phyloP scores from a whole-genome alignment of 192 early-diverging fungal species.

The Haplosporangium gracile region DNA sequence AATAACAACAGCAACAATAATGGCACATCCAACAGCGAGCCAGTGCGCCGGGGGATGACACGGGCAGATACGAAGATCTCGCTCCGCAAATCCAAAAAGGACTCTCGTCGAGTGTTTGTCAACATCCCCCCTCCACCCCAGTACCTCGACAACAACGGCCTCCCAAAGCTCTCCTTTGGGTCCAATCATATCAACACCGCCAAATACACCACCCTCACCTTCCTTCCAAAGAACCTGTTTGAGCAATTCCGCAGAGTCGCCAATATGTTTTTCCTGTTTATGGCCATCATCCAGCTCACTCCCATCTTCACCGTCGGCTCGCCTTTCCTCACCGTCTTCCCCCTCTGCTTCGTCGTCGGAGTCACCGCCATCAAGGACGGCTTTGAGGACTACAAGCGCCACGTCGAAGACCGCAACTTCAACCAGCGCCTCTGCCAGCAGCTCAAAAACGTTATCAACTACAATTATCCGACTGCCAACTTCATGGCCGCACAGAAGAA shows the following conservation, averaged over 20 bases:
- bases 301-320: constrained; percentile 85
- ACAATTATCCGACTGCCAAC: constrained; percentile 51
- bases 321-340: constrained; percentile 83
- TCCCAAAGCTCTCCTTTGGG: constrained; percentile 67
- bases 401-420: constrained; percentile 85
- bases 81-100: constrained; percentile 57
- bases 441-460: constrained; percentile 60
- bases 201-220: constrained; percentile 90
- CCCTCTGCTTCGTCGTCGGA: constrained; percentile 84
- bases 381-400: constrained; percentile 90
- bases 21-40: not conserved
- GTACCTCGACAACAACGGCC: constrained; percentile 66
- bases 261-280: constrained; percentile 90
- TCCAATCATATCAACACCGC: constrained; percentile 90
- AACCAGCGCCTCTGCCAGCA: constrained; percentile 75
- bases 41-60: constrained; percentile 21
- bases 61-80: constrained; percentile 62
- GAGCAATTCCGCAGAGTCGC: constrained; percentile 90
- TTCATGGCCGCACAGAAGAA: constrained; percentile 26
- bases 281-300: constrained; percentile 86
- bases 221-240: constrained; percentile 93
- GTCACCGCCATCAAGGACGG: constrained; percentile 90
- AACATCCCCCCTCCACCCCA: constrained; percentile 72
- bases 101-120: constrained; percentile 70
- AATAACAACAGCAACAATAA: not conserved